Base-by-base conservation (phyloP, 441 rosid species). In the Isatis lusitanica region DNA sequence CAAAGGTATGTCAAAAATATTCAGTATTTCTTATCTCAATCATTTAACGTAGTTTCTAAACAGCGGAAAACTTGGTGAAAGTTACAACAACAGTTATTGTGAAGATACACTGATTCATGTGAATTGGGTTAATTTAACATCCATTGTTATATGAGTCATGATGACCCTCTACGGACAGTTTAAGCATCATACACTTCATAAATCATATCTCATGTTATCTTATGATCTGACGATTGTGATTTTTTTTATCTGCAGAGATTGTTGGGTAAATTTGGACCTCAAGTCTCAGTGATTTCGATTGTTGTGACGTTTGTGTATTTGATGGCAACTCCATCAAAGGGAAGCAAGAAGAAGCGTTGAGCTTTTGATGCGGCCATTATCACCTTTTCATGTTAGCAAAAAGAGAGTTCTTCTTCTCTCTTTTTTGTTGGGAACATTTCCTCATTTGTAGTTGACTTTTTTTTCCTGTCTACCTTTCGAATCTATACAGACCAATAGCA, bases 291-390 rank as follows among this genome's bases (percentile, higher is more conserved):
- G 78, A 55, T 94, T 66, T 81, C 84, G 58, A 85, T 92, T 15
- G n/a, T 94, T 38, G 86, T 79, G 59, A 69, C 88, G 80, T 92
- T 90, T 59, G 78, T 87, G 51, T 90, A 83, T 84, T 76, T 91
- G 74, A 51, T 94, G 31, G 58, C 78, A 33, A 51, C 81, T 63
- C 96, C 97, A 26, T 82, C 87, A 44, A 93, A 87, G 72, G 86
- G 77, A 56, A 81, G 85, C 93, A 91, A 90, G 88, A 90, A 94
- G 84, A 91, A 66, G 85, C 93, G 92, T 28, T 91, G 71, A 84
- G 26, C 15, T 55, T n/a, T 31, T 42, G 46, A 21, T 56, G 11
- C 16, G 9, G 13, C 6, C 35, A 51, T 61, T 28, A 10, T 38
- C 39, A 38, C 10, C 10, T 47, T 46, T n/a, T 24, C 40, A 24